Base-by-base conservation (phyloP, 805 yeast genomes). In the Wickerhamomyces kurtzmanii region DNA sequence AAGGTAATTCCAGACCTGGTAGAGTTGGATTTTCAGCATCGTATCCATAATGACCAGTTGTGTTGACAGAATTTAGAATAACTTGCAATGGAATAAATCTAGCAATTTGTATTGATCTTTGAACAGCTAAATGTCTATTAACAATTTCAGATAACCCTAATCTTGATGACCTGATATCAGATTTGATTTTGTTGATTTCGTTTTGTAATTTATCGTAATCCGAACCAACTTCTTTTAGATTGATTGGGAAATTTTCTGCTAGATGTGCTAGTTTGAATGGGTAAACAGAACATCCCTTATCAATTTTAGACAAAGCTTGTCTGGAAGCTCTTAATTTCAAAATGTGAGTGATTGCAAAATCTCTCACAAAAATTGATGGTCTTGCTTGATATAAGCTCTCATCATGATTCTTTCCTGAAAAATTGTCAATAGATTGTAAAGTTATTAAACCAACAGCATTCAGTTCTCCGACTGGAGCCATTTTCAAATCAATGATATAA, bases 251-350 rank as follows among this genome's bases (percentile, higher is more conserved):
- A 22, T 54, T 43, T 15, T 64, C 61, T 11, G 84, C 68, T 26
- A 83, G 58, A 55, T 83, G 79, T 21, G 85, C 65, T 40, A 87
- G 65, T 56, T 85, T 89, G 65, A 89, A 84, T 32, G 98, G 97
- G 55, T 73, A 89, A 19, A 91, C 97, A 16, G 95, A 82, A 41
- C 71, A 65, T 26, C 69, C 61, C 40, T 69, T 72, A 55, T 86
- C 95, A 39, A 84, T 71, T 34, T 69, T 69, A 19, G 73, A 63
- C 39, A 87, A 63, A 31, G 86, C 63, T 36, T 66, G 68, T 53
- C 94, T 73, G 8, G 94, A 67, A 15, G 83, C 65, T 49, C 70
- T 76, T 43, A 89, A 62, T 48, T 78, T 85, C 48, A 89, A 68
- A 33, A 71, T 77, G 51, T 87, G 83, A 23, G 68, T 62, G 35